These are phyloP conservation scores for Penicillium soppii DNA, from an alignment of 495 filamentous ascomycete genomes.

Conservation along the genomic window DNA sequence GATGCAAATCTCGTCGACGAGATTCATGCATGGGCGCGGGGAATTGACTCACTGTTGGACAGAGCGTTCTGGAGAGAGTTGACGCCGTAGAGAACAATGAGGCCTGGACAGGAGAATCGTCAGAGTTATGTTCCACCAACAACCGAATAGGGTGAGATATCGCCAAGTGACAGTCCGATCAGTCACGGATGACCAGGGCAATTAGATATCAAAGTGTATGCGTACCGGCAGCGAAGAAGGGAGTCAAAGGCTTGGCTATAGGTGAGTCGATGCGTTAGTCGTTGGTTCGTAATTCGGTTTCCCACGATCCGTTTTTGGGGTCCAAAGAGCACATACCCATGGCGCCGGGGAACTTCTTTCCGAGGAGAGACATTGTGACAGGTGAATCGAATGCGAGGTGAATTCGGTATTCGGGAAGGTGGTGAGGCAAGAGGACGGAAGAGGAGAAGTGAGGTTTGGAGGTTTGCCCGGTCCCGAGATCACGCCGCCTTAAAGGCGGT, in stretches of 20 bases:
- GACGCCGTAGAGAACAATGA: slow-evolving; percentile 83
- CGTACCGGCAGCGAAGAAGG: slow-evolving; percentile 95
- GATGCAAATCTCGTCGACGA: background rate
- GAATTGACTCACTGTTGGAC: slow-evolving; percentile 63
- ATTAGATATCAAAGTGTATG: slow-evolving; percentile 5
- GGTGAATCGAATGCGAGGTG: slow-evolving; percentile 31
- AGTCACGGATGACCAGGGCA: background rate
- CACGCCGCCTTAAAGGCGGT: slow-evolving; percentile 21
- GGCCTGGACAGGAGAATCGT: slow-evolving; percentile 52
- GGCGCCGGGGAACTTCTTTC: slow-evolving; percentile 90
- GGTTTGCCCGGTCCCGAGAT: slow-evolving; percentile 34
- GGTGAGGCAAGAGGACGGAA: slow-evolving; percentile 27
- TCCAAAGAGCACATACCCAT: slow-evolving; percentile 65
- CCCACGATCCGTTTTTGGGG: background rate
- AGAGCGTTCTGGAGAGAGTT: slow-evolving; percentile 71
- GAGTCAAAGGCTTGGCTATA: slow-evolving; percentile 81
- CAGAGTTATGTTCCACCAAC: slow-evolving; percentile 25
- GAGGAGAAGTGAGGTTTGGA: slow-evolving; percentile 43
- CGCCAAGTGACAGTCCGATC: background rate
- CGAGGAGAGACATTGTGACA: slow-evolving; percentile 73
- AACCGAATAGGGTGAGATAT: background rate
- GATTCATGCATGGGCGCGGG: background rate
- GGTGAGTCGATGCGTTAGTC: slow-evolving; percentile 32
- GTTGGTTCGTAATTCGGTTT: background rate
- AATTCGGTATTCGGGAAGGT: slow-evolving; percentile 32